Evolutionary conservation across 805 yeast species (phyloP), one percentile per base, ranked within the genome.

Genomic region (Barnettozyma wickerhamii): DNA sequence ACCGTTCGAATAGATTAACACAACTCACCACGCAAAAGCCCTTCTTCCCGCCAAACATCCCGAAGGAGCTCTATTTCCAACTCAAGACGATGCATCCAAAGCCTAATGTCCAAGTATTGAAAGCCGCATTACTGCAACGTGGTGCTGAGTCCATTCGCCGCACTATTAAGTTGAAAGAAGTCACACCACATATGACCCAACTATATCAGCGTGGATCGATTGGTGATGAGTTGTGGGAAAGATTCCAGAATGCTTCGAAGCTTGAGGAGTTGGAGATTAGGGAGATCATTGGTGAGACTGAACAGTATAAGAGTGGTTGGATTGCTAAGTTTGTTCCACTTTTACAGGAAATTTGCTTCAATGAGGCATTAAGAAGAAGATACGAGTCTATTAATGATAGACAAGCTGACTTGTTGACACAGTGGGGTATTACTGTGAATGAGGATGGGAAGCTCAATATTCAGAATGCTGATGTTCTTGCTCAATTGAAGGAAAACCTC

Each of bases 131-230:
- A 31, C 54, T 80, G 39, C 72, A 76, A 51, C 74, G 86, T 64
- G 86, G 95, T n/a, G 84, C 90, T 7, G 98, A 91, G 64, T 84
- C 89, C 10, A 70, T 93, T 42, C 79, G 95, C 62, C 75, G 96
- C 56, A 72, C 93, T 45, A 72, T 91, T 62, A 84, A 85, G 56
- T 66, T 89, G 59, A 83, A 84, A 59, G 97, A 91, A 58, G 71
- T 75, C 47, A 84, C 84, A 60, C 81, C 81, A 6, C 77, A 72
- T 42, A 75, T 88, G 55, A 77, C 74, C 37, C 69, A 75, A 40
- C 68, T 93, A 45, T 90, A 89, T 60, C 91, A 90, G 57, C 78
- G 77, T 40, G 98, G 98, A 0, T 79, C 89, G 14, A 81, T 93
- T 47, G 97, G 97, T 26, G 98, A 93, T 55, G 95, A 85, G 39